Evolutionary conservation across 495 filamentous ascomycete genomes (phyloP), one percentile per base, ranked within the genome.

Genomic region (Aspergillus biplanus): DNA sequence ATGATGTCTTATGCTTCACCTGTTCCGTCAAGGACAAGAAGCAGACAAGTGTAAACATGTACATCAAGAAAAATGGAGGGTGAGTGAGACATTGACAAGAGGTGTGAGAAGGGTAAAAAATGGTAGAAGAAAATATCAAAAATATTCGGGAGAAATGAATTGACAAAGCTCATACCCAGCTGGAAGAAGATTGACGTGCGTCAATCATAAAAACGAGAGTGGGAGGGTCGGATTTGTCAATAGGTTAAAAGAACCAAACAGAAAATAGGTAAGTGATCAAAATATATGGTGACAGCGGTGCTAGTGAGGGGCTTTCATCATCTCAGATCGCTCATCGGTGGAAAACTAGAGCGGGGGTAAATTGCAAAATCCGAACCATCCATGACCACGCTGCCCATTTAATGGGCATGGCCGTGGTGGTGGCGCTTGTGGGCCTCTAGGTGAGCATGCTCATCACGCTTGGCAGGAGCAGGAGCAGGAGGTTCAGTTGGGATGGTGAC

Each of bases 401-500:
- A 63, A 46, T 63, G 61, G 33, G 33, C 52, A 32, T 63, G 61
- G 34, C 61, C 61, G 33, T 73, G 71, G 60, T 69, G 68, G 49
- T 73, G 71, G 56, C 60, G 72, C 32, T 67, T 62, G 37, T 62
- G 59, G 15, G 53, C 63, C 21, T 71, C 62, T 11, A 60, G 58
- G 37, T 55, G 56, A 9, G 53, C 33, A 34, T 56, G 35, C 15
- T 44, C 42, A 16, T 69, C 66, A 9, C 37, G 65, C 9, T 69
- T 62, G 32, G 60, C 68, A 33, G 21, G 21, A 27, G 21, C 21
- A 27, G 21, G 21, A 27, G 21, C 21, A 27, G 62, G 59, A 4
- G 67, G 61, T 1, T 62, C 62, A 32, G 53, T 74, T 33, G 74
- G 68, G 44, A 63, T 61, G 56, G 65, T 64, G 8, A 74, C 71